A percentile compares a stretch with the other conserved stretches of the same genome.
Conservation (phyloP, 1,284 basidiomycete genomes). For the Ustilago loliicola region DNA sequence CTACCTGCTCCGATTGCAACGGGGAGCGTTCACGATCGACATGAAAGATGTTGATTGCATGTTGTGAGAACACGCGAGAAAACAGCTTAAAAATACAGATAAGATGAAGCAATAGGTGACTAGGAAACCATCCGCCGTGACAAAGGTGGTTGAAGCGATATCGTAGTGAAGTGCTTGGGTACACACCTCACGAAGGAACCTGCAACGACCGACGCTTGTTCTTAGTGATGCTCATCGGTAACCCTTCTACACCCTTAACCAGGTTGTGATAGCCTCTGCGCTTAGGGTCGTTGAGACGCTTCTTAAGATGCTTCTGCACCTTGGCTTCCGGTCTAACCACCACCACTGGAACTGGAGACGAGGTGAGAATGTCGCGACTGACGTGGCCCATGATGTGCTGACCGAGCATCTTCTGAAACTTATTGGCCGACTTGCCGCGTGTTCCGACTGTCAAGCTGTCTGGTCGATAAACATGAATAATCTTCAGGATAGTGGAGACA, state of each 20-base stretch:
- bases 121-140: not conserved
- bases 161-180: not conserved
- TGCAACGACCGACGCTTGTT: conserved; percentile 49
- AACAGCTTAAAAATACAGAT: not conserved
- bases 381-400: conserved; percentile 64
- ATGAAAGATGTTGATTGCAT: not conserved
- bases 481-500: conserved; percentile 79
- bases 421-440: conserved; percentile 74
- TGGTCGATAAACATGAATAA: conserved; percentile 94
- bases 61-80: not conserved
- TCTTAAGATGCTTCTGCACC: conserved; percentile 67
- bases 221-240: conserved; percentile 61
- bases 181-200: conserved; percentile 21
- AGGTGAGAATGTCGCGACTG: conserved; percentile 63
- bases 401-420: conserved; percentile 68
- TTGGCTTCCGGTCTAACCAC: conserved; percentile 69
- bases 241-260: conserved; percentile 49
- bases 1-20: no score
- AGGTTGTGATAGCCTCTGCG: conserved; percentile 66
- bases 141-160: not conserved
- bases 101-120: not conserved
- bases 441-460: conserved; percentile 95
- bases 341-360: conserved; percentile 69
- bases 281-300: conserved; percentile 67
- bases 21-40: no score